Base-by-base conservation (phyloP, 202 grass and related monocot species). In the Hordeum pubiflorum region DNA sequence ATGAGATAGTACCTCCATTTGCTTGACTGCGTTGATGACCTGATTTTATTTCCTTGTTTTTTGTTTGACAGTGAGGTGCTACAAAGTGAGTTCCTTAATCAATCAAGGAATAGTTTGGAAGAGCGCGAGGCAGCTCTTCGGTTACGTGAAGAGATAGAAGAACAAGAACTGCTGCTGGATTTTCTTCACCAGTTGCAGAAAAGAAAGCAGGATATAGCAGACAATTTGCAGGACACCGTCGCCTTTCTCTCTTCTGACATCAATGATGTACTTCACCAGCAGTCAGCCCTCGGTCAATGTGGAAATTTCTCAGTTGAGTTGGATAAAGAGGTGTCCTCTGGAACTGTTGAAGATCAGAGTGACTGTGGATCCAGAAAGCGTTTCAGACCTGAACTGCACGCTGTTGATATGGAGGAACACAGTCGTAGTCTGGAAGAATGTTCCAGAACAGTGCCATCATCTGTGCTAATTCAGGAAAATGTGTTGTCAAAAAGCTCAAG, bases 1-100 rank as follows among this genome's bases (percentile, higher is more conserved):
- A 20, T 56, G 29, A 82, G 22, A 10, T 66, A 54, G 21, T 62
- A 60, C 23, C 39, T 63, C 26, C 18, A 65, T 72, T 72, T 77
- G 74, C 43, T 81, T 7, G 38, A 40, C 65, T 81, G 3, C 29
- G 11, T 61, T 81, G 59, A 60, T 80, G 79, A 55, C 17, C 15
- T 72, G 17, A 12, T 82, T 48, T 52, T 6, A 2, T 5, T 22
- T 40, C 20, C 34, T 1, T 59, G 24, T 17, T 82, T 46, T 40
- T 37, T 46, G 6, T 72, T 78, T 78, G 13, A 66, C 82, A 97
- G 94, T 73, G 92, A 94, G 36, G 90, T 99, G 81, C 74, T 99
- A 48, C 84, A 95, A 86, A 99, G 92, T 83, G 90, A 91, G 37
- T 99, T 99, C 69, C 89, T 99, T 77, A 95, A 96, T 86, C 89